Base-by-base conservation (phyloP, 768 basidiomycete species). In the Russula vinacea region DNA sequence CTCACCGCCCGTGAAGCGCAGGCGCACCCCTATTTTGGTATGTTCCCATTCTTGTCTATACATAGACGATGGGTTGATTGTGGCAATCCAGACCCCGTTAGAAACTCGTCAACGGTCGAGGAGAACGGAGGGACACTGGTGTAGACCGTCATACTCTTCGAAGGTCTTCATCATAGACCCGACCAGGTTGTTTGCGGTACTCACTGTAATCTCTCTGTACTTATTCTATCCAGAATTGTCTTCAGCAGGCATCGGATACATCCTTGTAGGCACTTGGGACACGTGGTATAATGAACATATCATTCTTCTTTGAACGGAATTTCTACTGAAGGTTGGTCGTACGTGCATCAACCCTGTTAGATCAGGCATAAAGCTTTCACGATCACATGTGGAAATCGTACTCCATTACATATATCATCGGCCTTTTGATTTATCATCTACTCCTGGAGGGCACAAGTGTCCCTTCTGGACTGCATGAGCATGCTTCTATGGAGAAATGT, bases 1-100 rank as follows among this genome's bases (percentile, higher is more conserved):
- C 80, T 98, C 63, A 98, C 96, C 8, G 96, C 96, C 57, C 85
- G 87, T 67, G 96, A 98, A 75, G 92, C 93, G 7, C 94, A 96
- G 74, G 81, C 80, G 19, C 95, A 97, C 71, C 81, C 89, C n/a
- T 98, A 97, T 78, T 98, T 98, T 72, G 90, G 91, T 91, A 70
- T 64, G 78, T 17, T 47, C 35, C 69, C 24, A 59, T 56, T 59
- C 59, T 58, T 58, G 40, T 60, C 53, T 50, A 33, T 66, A 58
- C 47, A 62, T 29, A 66, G 61, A 67, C 42, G 63, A 61, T 50
- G 52, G 71, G 53, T 68, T 67, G 16, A 70, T 65, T 42, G 42
- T 37, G n/a, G 70, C 60, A n/a, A 60, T 51, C 53, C 50, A 92
- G 90, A 90, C 73, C 87, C 88, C 47, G 84, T 90, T 67, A 82